Evolutionary conservation across 371 early-diverging fungal genomes (phyloP).

Genomic region (Rhizopus delemar): DNA sequence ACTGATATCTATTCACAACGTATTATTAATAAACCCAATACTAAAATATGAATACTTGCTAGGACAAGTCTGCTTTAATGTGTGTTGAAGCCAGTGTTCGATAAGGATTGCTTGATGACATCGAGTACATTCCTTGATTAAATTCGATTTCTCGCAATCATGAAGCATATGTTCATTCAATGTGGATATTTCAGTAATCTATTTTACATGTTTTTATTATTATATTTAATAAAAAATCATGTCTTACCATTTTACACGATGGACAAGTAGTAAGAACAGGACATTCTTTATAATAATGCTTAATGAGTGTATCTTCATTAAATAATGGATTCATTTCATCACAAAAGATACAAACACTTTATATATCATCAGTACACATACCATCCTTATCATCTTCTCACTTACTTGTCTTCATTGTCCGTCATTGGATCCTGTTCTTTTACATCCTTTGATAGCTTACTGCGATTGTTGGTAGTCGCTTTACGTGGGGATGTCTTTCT

Average conservation of each 20-base stretch:
- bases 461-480: too few relatives aligned
- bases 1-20: slow-evolving; percentile 1
- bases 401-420: background rate
- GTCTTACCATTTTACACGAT: slow-evolving; percentile 67
- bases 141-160: slow-evolving; percentile 66
- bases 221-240: background rate
- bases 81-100: slow-evolving; percentile 61
- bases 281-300: slow-evolving; percentile 80
- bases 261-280: slow-evolving; percentile 72
- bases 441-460: too few relatives aligned
- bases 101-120: slow-evolving; percentile 67
- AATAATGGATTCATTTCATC: slow-evolving; percentile 67
- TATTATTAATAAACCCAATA: slow-evolving; percentile 16
- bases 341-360: slow-evolving; percentile 73
- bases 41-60: slow-evolving; percentile 23
- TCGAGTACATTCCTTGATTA: slow-evolving; percentile 64
- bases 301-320: slow-evolving; percentile 72
- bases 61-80: slow-evolving; percentile 50
- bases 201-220: too few relatives aligned
- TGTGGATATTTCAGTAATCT: slow-evolving; percentile 76
- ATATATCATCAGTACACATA: background rate
- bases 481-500: too few relatives aligned
- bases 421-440: too few relatives aligned
- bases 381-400: background rate
- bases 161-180: slow-evolving; percentile 64